Percentiles rank a stretch among this genome's conserved stretches.
Evolutionary conservation across 2,329 filamentous ascomycete genomes (phyloP).

Genomic region (Trichoderma sp.): DNA sequence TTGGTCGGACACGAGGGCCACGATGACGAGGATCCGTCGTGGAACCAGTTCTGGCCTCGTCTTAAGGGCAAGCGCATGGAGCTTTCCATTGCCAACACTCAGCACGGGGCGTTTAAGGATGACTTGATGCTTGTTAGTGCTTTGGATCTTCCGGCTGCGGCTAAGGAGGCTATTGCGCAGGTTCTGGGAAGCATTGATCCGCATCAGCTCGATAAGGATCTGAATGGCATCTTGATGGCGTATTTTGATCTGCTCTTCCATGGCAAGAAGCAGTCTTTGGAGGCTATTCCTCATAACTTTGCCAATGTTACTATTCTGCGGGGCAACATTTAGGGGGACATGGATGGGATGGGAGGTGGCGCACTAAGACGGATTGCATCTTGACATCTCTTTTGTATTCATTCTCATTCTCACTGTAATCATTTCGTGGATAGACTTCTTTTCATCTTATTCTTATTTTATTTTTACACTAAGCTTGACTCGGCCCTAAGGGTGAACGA

Average conservation of each 20-base stretch:
- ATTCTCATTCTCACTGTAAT: neutral
- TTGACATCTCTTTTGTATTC: neutral
- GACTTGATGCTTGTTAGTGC: constrained; percentile 29
- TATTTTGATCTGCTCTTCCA: constrained; percentile 28
- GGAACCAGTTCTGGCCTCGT: constrained; percentile 32
- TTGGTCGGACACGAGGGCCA: constrained; percentile 34
- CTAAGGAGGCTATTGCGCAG: constrained; percentile 7
- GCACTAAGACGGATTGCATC: neutral
- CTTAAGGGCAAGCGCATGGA: constrained; percentile 30
- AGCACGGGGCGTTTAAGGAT: constrained; percentile 36
- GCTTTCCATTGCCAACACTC: constrained; percentile 27
- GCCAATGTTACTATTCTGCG: constrained; percentile 25
- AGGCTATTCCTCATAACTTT: constrained; percentile 8
- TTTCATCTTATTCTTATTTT: neutral
- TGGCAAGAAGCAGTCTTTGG: constrained; percentile 15
- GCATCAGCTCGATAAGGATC: constrained; percentile 22
- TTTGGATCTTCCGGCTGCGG: constrained; percentile 24
- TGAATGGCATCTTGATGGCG: constrained; percentile 25
- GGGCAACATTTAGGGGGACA: neutral
- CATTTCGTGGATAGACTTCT: neutral
- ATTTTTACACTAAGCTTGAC: neutral
- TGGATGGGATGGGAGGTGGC: neutral
- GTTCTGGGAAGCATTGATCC: constrained; percentile 23
- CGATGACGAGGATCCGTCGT: constrained; percentile 31
- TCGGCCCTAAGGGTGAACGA: neutral